These are phyloP conservation scores for Acanthamoeba sp. DNA, from an alignment of 208 protist genomes.

Conservation along the genomic window DNA sequence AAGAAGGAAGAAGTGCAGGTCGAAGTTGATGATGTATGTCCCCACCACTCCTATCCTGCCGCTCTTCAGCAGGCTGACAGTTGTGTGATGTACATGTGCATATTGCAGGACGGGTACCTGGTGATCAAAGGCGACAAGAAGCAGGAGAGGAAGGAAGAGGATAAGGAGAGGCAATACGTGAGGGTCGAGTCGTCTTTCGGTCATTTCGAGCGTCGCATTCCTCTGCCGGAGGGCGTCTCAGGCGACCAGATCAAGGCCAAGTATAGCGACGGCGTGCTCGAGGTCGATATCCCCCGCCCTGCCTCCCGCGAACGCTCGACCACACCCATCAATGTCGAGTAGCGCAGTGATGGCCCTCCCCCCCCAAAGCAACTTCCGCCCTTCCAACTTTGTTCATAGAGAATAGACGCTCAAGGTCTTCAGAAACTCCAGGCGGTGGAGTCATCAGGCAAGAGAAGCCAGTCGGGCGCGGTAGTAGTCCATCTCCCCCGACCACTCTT, in stretches of 20 bases:
- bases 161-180: slow-evolving; percentile 36
- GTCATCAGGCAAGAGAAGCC: too few species aligned
- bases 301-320: not conserved
- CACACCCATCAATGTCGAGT: slow-evolving; percentile 34
- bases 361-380: too few species aligned
- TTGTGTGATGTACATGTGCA: not conserved
- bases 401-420: too few species aligned
- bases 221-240: slow-evolving; percentile 15
- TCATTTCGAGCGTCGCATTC: slow-evolving; percentile 26
- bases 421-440: too few species aligned
- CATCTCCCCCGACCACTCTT: too few species aligned
- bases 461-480: too few species aligned
- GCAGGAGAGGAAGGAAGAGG: slow-evolving; percentile 74
- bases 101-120: not conserved
- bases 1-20: slow-evolving; percentile 62
- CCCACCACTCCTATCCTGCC: not conserved
- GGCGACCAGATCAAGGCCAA: slow-evolving; percentile 55
- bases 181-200: not conserved
- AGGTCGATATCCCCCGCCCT: slow-evolving; percentile 25
- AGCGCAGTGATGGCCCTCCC: not conserved
- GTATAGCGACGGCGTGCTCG: slow-evolving; percentile 61
- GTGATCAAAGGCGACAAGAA: slow-evolving; percentile 41
- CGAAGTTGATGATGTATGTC: not conserved
- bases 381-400: too few species aligned
- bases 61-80: not conserved